Evolutionary conservation across 73 alveolate genomes (phyloP).

Genomic region (Paramecium caudatum): DNA sequence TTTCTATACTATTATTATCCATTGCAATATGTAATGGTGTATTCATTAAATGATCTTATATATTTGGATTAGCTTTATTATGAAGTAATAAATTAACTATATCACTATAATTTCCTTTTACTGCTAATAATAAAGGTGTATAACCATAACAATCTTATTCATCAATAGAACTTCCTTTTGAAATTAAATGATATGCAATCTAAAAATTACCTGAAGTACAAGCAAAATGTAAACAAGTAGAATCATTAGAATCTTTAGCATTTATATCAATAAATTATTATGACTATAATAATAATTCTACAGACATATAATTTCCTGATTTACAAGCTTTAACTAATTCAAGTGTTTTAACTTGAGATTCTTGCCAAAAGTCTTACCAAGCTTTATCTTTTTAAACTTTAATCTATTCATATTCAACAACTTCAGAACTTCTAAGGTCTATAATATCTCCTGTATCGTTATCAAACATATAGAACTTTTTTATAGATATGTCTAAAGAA

Average conservation of each 20-base stretch:
- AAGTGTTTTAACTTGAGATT: neutral
- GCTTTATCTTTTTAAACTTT: neutral
- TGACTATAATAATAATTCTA: neutral
- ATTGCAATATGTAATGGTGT: constrained; percentile 69
- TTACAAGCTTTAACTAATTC: constrained; percentile 44
- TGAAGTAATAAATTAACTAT: neutral
- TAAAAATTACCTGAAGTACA: constrained; percentile 16
- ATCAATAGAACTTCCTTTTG: neutral
- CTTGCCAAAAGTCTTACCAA: constrained; percentile 51
- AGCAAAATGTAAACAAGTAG: constrained; percentile 59
- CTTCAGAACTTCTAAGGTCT: neutral
- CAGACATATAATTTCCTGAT: neutral
- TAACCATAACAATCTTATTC: constrained; percentile 55
- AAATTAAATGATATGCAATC: neutral
- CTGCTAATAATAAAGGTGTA: constrained; percentile 36
- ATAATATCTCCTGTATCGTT: constrained; percentile 50
- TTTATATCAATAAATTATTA: constrained; percentile 2
- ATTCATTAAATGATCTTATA: neutral
- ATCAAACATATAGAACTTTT: constrained; percentile 29
- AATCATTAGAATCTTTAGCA: constrained; percentile 57
- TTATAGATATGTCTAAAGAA: neutral
- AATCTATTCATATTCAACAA: neutral
- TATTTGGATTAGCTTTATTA: constrained; percentile 27
- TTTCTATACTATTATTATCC: constrained; percentile 14
- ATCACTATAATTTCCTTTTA: neutral